Base-by-base conservation (phyloP, 2,329 filamentous ascomycete species). In the Calonectria multiphialidica region DNA sequence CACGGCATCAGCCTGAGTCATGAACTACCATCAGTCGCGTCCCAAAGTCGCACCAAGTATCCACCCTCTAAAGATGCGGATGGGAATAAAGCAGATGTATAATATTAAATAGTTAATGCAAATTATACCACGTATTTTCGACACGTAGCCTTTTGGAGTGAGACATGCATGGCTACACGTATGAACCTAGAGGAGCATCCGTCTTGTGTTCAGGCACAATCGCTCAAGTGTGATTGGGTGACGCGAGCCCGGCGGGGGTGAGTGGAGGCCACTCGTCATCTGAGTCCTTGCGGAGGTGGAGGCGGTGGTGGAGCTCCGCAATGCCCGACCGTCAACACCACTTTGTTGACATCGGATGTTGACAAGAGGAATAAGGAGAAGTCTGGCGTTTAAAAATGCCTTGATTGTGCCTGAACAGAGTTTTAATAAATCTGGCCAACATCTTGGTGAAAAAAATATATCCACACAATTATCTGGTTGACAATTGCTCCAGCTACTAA, bases 221-320 rank as follows among this genome's bases (percentile, higher is more conserved):
- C 53, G n/a, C 28, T 8, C 8, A 8, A n/a, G 8, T 16, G 30
- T 53, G 25, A 50, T 28, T 53, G n/a, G 50, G 30, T 35, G 33
- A 55, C 16, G 53, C 9, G 53, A 21, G n/a, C 10, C 6, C 33
- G 16, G 33, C 33, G 21, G n/a, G 35, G 9, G 21, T 28, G 35
- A 40, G 53, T 59, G 53, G 33, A 57, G 53, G 16, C 5, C 25
- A n/a, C 49, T 53, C 30, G 30, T 53, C 49, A 53, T 18, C 47
- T 50, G 47, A 50, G n/a, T 37, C 50, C 18, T 8, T 57, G 53
- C 12, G 53, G 53, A 59, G 53, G 53, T 40, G 53, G 53, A 59
- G 53, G 53, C 25, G 53, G 53, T 37, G 53, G 53, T 40, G 53
- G 33, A 59, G 53, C 53, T 59, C 53, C 53, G 23, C 53, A 37